Conservation (phyloP, 139 green algal genomes). For the Micromonas commoda region DNA sequence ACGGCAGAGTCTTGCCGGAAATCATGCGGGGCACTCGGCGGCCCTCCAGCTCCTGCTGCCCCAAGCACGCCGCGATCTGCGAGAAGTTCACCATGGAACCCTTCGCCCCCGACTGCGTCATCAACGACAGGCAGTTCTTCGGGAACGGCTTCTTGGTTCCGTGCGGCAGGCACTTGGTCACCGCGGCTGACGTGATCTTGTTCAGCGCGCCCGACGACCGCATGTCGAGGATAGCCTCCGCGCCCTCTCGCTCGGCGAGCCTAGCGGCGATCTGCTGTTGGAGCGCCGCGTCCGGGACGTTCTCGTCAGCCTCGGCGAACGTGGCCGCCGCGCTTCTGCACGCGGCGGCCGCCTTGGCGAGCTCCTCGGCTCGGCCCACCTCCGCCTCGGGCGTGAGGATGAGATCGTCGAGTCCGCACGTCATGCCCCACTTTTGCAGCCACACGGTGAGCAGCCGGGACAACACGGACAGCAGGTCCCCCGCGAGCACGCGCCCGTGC, state of each 20-base stretch:
- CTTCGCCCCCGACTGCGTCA: constrained; percentile 72
- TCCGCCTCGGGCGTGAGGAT: constrained; percentile 61
- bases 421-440: constrained; percentile 80
- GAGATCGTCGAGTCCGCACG: constrained; percentile 87
- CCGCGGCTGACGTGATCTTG: constrained; percentile 67
- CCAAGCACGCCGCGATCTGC: constrained; percentile 91
- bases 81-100: constrained; percentile 94
- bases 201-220: constrained; percentile 64
- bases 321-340: constrained; percentile 14
- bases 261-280: constrained; percentile 19
- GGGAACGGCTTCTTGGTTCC: constrained; percentile 66
- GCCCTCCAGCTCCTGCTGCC: constrained; percentile 97
- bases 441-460: constrained; percentile 81
- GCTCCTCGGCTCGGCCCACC: constrained; percentile 40
- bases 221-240: constrained; percentile 39
- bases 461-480: constrained; percentile 67
- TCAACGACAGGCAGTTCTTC: constrained; percentile 88
- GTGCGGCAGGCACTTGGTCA: constrained; percentile 47
- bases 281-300: constrained; percentile 17
- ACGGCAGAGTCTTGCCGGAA: constrained; percentile 91
- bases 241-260: constrained; percentile 28
- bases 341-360: constrained; percentile 53
- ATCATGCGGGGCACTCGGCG: constrained; percentile 84
- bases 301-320: constrained; percentile 28
- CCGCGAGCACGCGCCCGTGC: constrained; percentile 74